Base-by-base conservation (phyloP, 495 filamentous ascomycete genomes). In the Aspergillus haitiensis region DNA sequence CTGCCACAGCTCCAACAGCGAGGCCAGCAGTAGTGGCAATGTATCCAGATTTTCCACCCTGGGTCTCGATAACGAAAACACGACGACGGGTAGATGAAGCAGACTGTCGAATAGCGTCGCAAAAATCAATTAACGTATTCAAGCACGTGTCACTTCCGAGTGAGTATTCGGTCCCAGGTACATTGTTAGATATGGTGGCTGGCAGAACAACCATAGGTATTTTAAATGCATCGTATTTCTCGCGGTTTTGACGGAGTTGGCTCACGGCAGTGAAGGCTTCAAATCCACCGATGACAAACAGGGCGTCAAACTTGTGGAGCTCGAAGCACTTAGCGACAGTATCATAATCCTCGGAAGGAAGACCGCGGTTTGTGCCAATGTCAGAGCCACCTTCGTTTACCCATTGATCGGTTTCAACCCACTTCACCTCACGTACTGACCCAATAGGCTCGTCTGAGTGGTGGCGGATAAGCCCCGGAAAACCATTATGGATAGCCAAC, bases 141-240 rank as follows among this genome's bases (percentile, higher is more conserved):
- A 98, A 79, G 69, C 95, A 99, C 11, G 95, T 99, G 71, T 99
- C 95, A 51, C 90, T 95, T 15, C 95, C 95, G 47, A 99, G 82
- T 0, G 92, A 96, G 76, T 96, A 99, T 74, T 99, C 95, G 12
- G 92, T 97, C 8, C 95, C 95, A 0, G 94, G 95, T 8, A 99
- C 95, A 73, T 99, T 99, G 80, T 98, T 98, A 65, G 88, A 93
- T 70, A 99, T 92, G 31, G 95, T 99, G n/a, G 95, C 95, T 15
- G 95, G 95, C 12, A 98, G 80, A 27, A 96, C 81, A 21, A 87
- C 83, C 84, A 98, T 92, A 50, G 95, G 95, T 63, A 99, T 98
- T 70, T 90, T 90, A 64, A 99, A 90, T 6, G 90, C 86, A 9
- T 88, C 82, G 71, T 88, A 97, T 51, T 89, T 78, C 9, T 85